These are phyloP conservation scores for Dalbergia oliveri DNA, from an alignment of 306 rosid genomes.

Conservation along the genomic window DNA sequence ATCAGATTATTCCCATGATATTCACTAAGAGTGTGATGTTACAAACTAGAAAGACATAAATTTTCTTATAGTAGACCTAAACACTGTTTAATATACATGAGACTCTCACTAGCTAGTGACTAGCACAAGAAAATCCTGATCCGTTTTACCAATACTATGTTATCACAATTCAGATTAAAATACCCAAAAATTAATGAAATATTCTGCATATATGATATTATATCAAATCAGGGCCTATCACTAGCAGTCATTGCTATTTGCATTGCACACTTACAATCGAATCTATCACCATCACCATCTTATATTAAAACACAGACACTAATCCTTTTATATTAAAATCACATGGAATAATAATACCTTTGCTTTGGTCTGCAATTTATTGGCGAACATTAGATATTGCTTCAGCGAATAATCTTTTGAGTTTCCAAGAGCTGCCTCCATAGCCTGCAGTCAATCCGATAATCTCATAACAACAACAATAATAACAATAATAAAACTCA, in stretches of 20 bases:
- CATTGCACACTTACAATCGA: not conserved
- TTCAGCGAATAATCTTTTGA: conserved; percentile 85
- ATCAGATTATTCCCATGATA: not conserved
- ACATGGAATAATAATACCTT: conserved; percentile 60
- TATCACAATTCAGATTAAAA: not conserved
- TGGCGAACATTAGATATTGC: conserved; percentile 74
- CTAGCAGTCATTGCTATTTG: not conserved
- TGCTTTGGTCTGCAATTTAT: conserved; percentile 72
- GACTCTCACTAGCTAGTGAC: too few species aligned
- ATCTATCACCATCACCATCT: not conserved
- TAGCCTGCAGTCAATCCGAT: conserved; percentile 61
- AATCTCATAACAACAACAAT: not conserved
- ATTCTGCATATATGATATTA: not conserved
- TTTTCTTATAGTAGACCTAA: not conserved
- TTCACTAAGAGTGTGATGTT: not conserved
- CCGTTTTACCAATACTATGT: not conserved
- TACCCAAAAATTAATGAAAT: not conserved
- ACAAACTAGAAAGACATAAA: not conserved
- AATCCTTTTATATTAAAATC: not conserved
- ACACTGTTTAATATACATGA: not conserved
- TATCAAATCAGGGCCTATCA: not conserved
- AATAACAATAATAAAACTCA: too few species aligned
- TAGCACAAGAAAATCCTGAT: too few species aligned
- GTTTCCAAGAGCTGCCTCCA: conserved; percentile 81
- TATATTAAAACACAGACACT: conserved; percentile 13